These are phyloP conservation scores for Albifimbria verrucaria DNA, from an alignment of 2,329 filamentous ascomycete species.

Conservation along the genomic window DNA sequence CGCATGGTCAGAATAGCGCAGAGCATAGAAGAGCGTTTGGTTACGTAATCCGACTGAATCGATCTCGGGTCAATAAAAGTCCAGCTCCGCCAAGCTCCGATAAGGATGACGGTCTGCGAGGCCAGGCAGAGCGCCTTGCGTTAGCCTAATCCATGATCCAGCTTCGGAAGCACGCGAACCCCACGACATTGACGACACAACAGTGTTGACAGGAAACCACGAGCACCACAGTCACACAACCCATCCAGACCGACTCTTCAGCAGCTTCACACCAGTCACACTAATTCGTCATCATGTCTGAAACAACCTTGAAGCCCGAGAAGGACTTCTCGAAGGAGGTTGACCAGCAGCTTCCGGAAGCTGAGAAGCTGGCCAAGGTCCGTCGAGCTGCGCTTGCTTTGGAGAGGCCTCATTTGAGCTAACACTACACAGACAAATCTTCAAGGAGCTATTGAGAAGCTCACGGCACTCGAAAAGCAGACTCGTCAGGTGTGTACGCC, in stretches of 20 bases:
- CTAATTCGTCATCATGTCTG: conserved; percentile 61
- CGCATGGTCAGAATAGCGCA: too few relatives aligned
- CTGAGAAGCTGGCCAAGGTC: conserved; percentile 85
- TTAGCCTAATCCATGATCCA: conserved; percentile 29
- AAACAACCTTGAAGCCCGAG: conserved; percentile 84
- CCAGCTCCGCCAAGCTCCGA: conserved; percentile 1
- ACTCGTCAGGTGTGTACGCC: conserved; percentile 73
- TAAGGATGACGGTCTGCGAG: conserved; percentile 5
- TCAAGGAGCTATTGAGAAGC: conserved; percentile 88
- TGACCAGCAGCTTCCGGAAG: conserved; percentile 86
- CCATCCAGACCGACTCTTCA: background rate
- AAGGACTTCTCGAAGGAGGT: conserved; percentile 99
- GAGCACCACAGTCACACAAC: conserved; percentile 1
- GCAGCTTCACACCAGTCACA: conserved; percentile 8
- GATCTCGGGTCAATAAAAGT: background rate
- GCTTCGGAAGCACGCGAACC: conserved; percentile 20
- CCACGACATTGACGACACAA: conserved; percentile 16
- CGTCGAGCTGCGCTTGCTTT: conserved; percentile 29
- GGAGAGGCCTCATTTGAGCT: conserved; percentile 5
- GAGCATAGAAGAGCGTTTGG: background rate
- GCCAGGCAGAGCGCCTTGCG: conserved; percentile 35
- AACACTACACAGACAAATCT: conserved; percentile 61
- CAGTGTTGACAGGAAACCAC: conserved; percentile 10
- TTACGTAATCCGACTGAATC: background rate
- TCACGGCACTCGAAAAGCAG: conserved; percentile 89